Evolutionary conservation across 1,139 yeast genomes (phyloP).

Genomic region (Taphrina flavorubra): DNA sequence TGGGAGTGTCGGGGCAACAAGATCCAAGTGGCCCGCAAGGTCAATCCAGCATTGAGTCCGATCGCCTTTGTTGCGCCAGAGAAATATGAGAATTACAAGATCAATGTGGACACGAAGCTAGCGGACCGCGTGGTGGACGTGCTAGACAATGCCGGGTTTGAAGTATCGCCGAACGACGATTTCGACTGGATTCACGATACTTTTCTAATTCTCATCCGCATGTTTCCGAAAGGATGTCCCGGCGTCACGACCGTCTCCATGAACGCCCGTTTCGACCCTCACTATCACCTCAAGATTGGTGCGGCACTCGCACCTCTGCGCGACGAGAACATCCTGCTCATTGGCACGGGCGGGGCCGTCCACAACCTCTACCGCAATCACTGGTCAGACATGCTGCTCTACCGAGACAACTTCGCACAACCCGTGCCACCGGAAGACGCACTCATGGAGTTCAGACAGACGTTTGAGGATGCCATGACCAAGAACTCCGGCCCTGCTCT

Average conservation of each 20-base stretch:
- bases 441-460: conserved; percentile 8
- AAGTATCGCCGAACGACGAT: conserved; percentile 4
- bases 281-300: conserved; percentile 13
- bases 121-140: neutral
- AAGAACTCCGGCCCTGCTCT: conserved; percentile 6
- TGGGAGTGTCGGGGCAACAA: conserved; percentile 13
- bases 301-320: conserved; percentile 8
- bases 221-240: conserved; percentile 14
- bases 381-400: conserved; percentile 2
- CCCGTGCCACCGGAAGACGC: conserved; percentile 6
- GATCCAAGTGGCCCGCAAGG: conserved; percentile 12
- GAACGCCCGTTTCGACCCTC: conserved; percentile 17
- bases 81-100: conserved; percentile 9
- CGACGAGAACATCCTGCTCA: conserved; percentile 8
- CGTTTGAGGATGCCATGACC: conserved; percentile 19
- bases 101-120: neutral
- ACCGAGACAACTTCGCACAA: conserved; percentile 10
- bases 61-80: conserved; percentile 7
- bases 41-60: conserved; percentile 6
- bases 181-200: conserved; percentile 18
- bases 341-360: conserved; percentile 4
- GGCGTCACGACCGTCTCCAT: conserved; percentile 5
- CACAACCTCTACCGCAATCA: conserved; percentile 13
- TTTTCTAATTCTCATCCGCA: conserved; percentile 3
- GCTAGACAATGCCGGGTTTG: neutral